Percentiles rank a stretch among this genome's conserved stretches.
These are phyloP conservation scores for Annona squamosa DNA, from an alignment of 164 flowering plant genomes.

Conservation along the genomic window DNA sequence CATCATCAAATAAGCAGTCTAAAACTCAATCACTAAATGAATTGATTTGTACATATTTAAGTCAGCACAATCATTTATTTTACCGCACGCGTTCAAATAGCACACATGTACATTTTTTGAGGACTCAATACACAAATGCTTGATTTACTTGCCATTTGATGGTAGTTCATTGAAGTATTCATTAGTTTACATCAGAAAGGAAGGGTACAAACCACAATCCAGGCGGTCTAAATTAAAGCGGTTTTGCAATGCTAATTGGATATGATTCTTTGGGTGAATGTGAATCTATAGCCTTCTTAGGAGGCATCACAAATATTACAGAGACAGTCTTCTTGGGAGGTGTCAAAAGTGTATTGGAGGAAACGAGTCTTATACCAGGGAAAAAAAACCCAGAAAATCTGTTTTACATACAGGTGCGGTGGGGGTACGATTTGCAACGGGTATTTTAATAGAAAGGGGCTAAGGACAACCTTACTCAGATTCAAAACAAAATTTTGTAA, in stretches of 20 bases:
- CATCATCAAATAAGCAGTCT: not conserved
- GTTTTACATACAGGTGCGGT: too few species aligned
- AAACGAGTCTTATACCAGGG: too few species aligned
- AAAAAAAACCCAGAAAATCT: too few species aligned
- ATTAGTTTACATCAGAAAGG: not conserved
- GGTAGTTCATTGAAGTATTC: not conserved
- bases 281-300: too few species aligned
- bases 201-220: not conserved
- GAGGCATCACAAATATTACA: too few species aligned
- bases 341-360: too few species aligned
- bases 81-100: not conserved
- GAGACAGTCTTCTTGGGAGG: too few species aligned
- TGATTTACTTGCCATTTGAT: not conserved
- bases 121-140: not conserved
- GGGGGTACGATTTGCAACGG: too few species aligned
- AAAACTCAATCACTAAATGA: not conserved
- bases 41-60: not conserved
- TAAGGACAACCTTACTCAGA: too few species aligned
- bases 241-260: not conserved
- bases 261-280: not conserved
- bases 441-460: too few species aligned
- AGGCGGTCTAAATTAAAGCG: not conserved
- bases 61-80: not conserved
- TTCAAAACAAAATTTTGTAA: too few species aligned
- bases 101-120: not conserved